phyloP scores from a whole-genome alignment of 176 grass and related monocot genomes.

The Cenchrus purpureus region DNA sequence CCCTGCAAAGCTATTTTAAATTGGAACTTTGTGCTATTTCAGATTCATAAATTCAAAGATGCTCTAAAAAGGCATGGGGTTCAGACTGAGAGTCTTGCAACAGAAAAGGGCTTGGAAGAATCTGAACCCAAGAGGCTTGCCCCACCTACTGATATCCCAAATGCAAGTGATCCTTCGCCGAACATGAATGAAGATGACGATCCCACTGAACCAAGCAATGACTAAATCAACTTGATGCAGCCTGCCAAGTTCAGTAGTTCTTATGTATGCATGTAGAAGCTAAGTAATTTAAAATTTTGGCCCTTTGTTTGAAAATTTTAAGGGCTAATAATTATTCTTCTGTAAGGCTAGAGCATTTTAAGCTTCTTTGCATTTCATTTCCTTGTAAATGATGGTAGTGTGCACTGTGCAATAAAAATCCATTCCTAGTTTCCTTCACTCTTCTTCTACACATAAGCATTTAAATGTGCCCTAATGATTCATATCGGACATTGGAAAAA shows the following conservation, averaged over 20 bases:
- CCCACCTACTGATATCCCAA: slow-evolving; percentile 20
- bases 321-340: not conserved
- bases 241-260: not conserved
- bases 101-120: slow-evolving; percentile 45
- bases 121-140: slow-evolving; percentile 36
- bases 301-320: not conserved
- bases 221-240: slow-evolving; percentile 19
- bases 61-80: slow-evolving; percentile 57
- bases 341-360: slow-evolving; percentile 25
- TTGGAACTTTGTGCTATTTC: slow-evolving; percentile 9
- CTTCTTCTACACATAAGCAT: not conserved
- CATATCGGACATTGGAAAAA: not conserved
- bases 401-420: not conserved
- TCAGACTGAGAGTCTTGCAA: slow-evolving; percentile 28
- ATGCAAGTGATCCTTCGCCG: slow-evolving; percentile 5
- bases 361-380: slow-evolving; percentile 16
- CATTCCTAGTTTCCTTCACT: not conserved
- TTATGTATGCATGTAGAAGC: not conserved
- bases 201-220: not conserved
- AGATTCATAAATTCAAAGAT: slow-evolving; percentile 71
- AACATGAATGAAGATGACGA: slow-evolving; percentile 3
- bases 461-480: not conserved
- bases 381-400: not conserved
- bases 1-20: slow-evolving; percentile 4
- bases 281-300: slow-evolving; percentile 3